Base-by-base conservation (phyloP, 2,329 filamentous ascomycete species). In the Penicillium concentricum region DNA sequence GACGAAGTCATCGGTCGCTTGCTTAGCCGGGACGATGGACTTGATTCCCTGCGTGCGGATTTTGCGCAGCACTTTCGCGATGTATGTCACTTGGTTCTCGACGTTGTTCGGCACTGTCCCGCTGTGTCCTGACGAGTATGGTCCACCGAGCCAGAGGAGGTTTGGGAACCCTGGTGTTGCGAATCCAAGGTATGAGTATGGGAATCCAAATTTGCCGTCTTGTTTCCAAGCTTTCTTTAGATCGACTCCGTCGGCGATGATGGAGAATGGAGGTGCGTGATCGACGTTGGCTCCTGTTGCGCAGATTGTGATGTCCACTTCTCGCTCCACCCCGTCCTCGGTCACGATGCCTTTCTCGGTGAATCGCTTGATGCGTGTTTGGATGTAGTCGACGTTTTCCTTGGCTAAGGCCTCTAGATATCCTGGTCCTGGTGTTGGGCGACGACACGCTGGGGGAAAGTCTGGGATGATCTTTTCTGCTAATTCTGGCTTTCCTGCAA, bases 31-130 rank as follows among this genome's bases (percentile, higher is more conserved):
- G 1, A 71, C 69, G 6, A 90, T 81, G 0, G 84, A 79, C 64
- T 81, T 83, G 72, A 91, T 88, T 2, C 86, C 86, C 69, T 91
- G 86, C 4, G 81, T 78, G 0, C 81, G 81, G 0, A 85, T 78
- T 65, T 91, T 91, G 45, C 88, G 84, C 0, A 91, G 75, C 1
- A 90, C 74, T 63, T 87, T 87, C 16, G 87, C 85, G 54, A 84
- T 81, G 69, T 87, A 88, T 0, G 84, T 82, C 1, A 88, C 70
- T 61, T 88, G 84, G 6, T 82, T 86, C 70, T 91, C 89, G 24
- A 87, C 79, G 57, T 79, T 82, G 64, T 89, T 84, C 1, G 87
- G 87, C 0, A 90, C 83, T 0, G 86, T 90, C 1, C 87, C 88
- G 2, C 83, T 84, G 2, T 83, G 79, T 0, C 84, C 85, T 0